Percentiles rank a stretch among this genome's conserved stretches.
These are phyloP conservation scores for Grammothele lineata DNA, from an alignment of 768 basidiomycete genomes.

Conservation along the genomic window DNA sequence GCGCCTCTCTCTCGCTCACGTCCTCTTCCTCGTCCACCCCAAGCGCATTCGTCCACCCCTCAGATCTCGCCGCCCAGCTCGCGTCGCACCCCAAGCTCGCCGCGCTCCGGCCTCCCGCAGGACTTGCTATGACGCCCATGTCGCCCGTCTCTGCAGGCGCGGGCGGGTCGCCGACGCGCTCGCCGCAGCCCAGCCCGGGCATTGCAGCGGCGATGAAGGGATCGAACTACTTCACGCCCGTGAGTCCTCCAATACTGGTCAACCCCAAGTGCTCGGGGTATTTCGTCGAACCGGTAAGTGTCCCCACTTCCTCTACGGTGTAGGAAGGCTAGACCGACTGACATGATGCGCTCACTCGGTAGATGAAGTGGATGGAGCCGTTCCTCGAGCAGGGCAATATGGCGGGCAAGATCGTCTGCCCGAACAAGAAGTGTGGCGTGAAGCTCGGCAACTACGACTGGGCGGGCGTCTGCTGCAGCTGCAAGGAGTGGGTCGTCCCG, in stretches of 20 bases:
- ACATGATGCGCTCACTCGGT: neutral
- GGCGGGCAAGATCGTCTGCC: slow-evolving; percentile 88
- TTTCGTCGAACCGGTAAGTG: slow-evolving; percentile 89
- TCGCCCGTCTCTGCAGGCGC: neutral
- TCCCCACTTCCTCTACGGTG: too few species aligned
- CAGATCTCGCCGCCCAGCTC: slow-evolving; percentile 43
- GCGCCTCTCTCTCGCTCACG: slow-evolving; percentile 17
- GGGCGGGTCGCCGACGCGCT: slow-evolving; percentile 14
- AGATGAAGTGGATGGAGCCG: slow-evolving; percentile 96
- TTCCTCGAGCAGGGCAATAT: slow-evolving; percentile 71
- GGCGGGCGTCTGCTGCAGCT: slow-evolving; percentile 91
- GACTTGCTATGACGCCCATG: slow-evolving; percentile 24
- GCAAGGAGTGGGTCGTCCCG: slow-evolving; percentile 89
- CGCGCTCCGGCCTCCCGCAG: slow-evolving; percentile 35
- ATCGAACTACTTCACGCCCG: slow-evolving; percentile 12
- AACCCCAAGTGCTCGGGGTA: slow-evolving; percentile 93
- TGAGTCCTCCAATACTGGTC: slow-evolving; percentile 61
- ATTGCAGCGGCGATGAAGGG: slow-evolving; percentile 1
- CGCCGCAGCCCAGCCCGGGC: slow-evolving; percentile 20
- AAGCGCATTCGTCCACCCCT: slow-evolving; percentile 22
- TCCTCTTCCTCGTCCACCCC: too few species aligned
- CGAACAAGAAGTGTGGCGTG: slow-evolving; percentile 83
- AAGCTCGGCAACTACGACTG: slow-evolving; percentile 98
- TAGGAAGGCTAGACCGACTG: too few species aligned
- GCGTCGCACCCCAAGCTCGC: slow-evolving; percentile 45